These are phyloP conservation scores for Thecaphora frezii DNA, from an alignment of 1,284 basidiomycete genomes.

Conservation along the genomic window DNA sequence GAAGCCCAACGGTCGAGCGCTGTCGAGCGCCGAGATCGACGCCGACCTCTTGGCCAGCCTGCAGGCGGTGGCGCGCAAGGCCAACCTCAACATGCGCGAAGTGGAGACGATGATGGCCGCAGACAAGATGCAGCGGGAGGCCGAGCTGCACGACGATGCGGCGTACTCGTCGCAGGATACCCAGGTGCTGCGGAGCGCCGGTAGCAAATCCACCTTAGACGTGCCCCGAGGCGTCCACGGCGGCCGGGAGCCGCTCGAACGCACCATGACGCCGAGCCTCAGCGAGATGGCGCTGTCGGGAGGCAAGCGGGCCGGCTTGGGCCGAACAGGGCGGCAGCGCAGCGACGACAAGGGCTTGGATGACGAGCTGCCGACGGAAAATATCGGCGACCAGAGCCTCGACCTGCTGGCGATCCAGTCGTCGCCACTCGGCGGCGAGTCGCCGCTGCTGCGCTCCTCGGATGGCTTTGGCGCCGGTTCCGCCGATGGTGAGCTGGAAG, in stretches of 20 bases:
- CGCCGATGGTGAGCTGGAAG: neutral
- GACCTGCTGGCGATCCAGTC: neutral
- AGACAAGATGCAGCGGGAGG: neutral
- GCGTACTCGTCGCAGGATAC: too few species aligned
- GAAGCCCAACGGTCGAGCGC: neutral
- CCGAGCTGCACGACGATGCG: too few species aligned
- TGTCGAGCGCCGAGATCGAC: constrained; percentile 24
- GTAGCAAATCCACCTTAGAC: too few species aligned
- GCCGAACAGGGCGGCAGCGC: too few species aligned
- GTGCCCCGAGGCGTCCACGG: too few species aligned
- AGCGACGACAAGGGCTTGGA: neutral
- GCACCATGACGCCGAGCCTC: neutral
- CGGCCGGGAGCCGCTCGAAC: too few species aligned
- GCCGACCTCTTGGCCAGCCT: constrained; percentile 22
- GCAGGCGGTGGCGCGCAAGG: constrained; percentile 26
- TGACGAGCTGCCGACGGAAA: neutral
- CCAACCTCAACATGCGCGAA: constrained; percentile 22
- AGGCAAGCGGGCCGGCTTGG: too few species aligned
- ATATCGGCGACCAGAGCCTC: neutral
- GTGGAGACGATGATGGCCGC: constrained; percentile 2
- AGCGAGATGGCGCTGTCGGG: neutral
- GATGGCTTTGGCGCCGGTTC: neutral
- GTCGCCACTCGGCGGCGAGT: neutral
- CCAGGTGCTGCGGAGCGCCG: too few species aligned
- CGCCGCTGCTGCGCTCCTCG: neutral